Conservation (phyloP, 306 rosid genomes). For the Pyrus betulifolia region DNA sequence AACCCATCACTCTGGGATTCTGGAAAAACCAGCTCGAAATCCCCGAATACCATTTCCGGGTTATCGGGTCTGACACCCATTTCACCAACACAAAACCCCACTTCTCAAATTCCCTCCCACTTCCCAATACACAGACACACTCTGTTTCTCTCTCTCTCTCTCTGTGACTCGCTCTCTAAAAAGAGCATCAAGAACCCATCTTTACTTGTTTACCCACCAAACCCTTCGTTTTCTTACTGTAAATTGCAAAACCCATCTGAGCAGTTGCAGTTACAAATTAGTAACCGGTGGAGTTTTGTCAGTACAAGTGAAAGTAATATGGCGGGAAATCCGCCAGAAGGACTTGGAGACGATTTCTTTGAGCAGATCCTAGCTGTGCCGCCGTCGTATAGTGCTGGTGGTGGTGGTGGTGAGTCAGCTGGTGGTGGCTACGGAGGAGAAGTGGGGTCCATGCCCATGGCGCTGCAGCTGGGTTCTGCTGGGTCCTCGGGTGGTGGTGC, state of each 20-base stretch:
- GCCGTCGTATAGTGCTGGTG: constrained; percentile 15
- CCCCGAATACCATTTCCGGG: constrained; percentile 30
- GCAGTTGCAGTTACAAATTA: background rate
- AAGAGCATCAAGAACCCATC: background rate
- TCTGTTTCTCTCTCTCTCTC: background rate
- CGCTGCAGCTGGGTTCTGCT: constrained; percentile 51
- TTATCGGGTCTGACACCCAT: constrained; percentile 49
- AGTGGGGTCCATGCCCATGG: constrained; percentile 46
- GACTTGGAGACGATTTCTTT: constrained; percentile 78
- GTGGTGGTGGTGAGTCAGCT: constrained; percentile 14
- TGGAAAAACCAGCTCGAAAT: constrained; percentile 16
- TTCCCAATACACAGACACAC: background rate
- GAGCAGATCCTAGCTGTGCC: constrained; percentile 83
- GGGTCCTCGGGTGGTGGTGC: constrained; percentile 12
- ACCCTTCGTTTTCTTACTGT: background rate
- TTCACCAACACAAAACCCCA: constrained; percentile 30
- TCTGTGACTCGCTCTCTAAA: background rate
- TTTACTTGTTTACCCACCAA: background rate
- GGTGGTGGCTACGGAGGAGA: constrained; percentile 31
- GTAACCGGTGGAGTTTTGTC: background rate
- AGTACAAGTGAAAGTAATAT: constrained; percentile 11
- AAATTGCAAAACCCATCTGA: background rate
- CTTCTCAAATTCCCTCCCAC: constrained; percentile 5
- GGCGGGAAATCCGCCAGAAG: constrained; percentile 73
- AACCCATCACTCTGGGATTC: background rate